A percentile compares a stretch with the other conserved stretches of the same genome.
Conservation (phyloP, 73 alveolate species). For the Stentor coeruleus region DNA sequence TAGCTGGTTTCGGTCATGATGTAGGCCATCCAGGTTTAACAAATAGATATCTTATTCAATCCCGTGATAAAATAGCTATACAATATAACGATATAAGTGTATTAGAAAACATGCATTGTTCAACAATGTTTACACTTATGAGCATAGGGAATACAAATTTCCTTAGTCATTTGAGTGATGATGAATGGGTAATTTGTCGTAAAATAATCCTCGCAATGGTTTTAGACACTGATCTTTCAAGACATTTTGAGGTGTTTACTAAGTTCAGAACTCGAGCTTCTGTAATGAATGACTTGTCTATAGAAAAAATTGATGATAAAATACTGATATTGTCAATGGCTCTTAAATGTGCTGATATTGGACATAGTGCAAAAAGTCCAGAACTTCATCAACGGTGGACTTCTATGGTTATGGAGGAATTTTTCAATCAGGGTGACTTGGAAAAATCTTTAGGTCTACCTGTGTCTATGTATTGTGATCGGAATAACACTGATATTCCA, state of each 20-base stretch:
- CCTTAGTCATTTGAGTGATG: neutral
- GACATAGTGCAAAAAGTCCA: slow-evolving; percentile 43
- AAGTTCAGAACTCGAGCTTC: slow-evolving; percentile 32
- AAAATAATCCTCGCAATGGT: slow-evolving; percentile 68
- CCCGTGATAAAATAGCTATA: slow-evolving; percentile 5
- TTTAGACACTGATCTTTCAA: slow-evolving; percentile 73
- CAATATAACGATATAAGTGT: slow-evolving; percentile 23
- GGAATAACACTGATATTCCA: slow-evolving; percentile 31
- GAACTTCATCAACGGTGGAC: slow-evolving; percentile 58
- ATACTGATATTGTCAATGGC: slow-evolving; percentile 38
- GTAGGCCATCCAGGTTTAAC: slow-evolving; percentile 33
- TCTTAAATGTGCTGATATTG: slow-evolving; percentile 55
- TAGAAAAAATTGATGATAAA: slow-evolving; percentile 54
- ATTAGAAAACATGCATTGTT: slow-evolving; percentile 24
- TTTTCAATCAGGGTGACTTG: slow-evolving; percentile 74
- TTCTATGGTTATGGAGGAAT: slow-evolving; percentile 70
- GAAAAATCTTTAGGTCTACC: slow-evolving; percentile 66
- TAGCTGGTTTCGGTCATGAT: slow-evolving; percentile 29
- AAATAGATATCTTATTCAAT: slow-evolving; percentile 9
- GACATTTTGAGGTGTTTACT: slow-evolving; percentile 48
- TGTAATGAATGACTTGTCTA: slow-evolving; percentile 30
- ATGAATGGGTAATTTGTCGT: neutral
- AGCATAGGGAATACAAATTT: neutral
- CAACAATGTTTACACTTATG: neutral
- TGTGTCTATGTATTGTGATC: slow-evolving; percentile 64